These are phyloP conservation scores for Cladosporium velox DNA, from an alignment of 2,329 filamentous ascomycete genomes.

Conservation along the genomic window DNA sequence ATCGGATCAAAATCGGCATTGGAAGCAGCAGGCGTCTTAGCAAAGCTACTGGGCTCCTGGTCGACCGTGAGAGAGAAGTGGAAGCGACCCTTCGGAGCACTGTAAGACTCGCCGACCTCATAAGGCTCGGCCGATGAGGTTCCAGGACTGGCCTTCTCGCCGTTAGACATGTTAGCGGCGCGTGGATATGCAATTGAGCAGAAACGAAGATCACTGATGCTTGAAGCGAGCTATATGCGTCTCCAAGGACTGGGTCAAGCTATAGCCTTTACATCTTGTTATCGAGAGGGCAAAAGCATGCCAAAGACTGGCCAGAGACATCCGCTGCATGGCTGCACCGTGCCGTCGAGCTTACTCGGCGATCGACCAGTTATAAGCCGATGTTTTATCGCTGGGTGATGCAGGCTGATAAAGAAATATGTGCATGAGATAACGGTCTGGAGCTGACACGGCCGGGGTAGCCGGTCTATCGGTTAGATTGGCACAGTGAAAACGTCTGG, in stretches of 20 bases:
- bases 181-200: neutral
- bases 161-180: neutral
- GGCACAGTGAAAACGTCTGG: neutral
- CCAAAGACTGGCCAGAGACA: neutral
- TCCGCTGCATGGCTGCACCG: neutral
- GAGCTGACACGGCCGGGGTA: neutral
- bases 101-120: constrained; percentile 30
- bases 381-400: constrained; percentile 1
- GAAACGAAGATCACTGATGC: neutral
- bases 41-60: constrained; percentile 41
- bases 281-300: neutral
- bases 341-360: neutral
- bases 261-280: neutral
- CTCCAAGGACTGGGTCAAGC: neutral
- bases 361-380: constrained; percentile 2
- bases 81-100: constrained; percentile 29
- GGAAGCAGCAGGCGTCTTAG: constrained; percentile 37
- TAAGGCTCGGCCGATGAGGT: constrained; percentile 31
- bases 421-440: constrained; percentile 2
- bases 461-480: constrained; percentile 5
- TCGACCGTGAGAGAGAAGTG: constrained; percentile 37
- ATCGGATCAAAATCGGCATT: constrained; percentile 44
- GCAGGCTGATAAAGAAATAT: constrained; percentile 8
- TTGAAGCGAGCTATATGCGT: neutral
- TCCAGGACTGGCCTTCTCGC: constrained; percentile 29